Evolutionary conservation across 2,329 filamentous ascomycete species (phyloP).

Genomic region (Ceratocystis papillata): DNA sequence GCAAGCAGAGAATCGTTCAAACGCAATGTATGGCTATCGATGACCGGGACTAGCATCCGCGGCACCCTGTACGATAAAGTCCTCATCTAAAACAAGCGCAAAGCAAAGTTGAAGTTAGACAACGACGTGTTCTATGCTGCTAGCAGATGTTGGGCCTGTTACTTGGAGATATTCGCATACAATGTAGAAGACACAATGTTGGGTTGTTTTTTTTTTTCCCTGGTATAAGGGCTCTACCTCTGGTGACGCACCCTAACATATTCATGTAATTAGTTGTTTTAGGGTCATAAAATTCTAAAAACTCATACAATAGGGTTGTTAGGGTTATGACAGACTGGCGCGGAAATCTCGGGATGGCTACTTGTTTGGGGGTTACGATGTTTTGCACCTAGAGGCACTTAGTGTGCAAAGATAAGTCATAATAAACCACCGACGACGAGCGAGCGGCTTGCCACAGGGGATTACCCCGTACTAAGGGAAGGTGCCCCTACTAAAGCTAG

Average conservation of each 20-base stretch:
- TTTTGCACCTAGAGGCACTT: neutral
- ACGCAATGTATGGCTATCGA: constrained; percentile 73
- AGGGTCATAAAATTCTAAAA: too few species aligned
- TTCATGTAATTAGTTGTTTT: too few species aligned
- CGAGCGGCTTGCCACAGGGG: constrained; percentile 4
- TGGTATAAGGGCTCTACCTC: neutral
- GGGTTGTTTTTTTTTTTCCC: neutral
- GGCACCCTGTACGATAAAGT: constrained; percentile 56
- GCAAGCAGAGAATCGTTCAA: constrained; percentile 80
- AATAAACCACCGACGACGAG: neutral
- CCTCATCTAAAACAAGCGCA: neutral
- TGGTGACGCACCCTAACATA: too few species aligned
- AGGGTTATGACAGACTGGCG: neutral
- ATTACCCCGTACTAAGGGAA: neutral
- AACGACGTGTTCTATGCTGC: neutral
- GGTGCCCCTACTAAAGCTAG: neutral
- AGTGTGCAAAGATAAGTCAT: neutral
- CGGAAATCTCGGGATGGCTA: too few species aligned
- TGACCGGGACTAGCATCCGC: constrained; percentile 69
- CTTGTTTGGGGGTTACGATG: neutral
- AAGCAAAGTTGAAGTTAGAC: neutral
- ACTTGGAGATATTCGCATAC: neutral
- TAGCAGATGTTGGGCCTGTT: neutral
- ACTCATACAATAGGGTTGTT: neutral
- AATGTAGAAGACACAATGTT: neutral